Conservation (phyloP, 1,284 basidiomycete genomes). For the Tylopilus microsporus region DNA sequence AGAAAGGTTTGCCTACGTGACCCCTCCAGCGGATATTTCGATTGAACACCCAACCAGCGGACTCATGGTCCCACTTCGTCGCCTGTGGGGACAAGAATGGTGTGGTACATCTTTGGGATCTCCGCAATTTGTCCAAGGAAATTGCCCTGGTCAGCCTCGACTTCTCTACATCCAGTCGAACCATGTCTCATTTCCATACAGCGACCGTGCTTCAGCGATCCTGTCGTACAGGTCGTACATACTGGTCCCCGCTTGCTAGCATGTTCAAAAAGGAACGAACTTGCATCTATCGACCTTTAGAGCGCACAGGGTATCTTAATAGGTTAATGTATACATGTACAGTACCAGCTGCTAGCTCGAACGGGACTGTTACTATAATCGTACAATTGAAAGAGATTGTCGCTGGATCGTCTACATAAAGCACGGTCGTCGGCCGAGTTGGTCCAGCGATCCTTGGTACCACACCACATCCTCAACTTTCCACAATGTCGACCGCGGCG, state of each 20-base stretch:
- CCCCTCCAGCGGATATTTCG: not conserved
- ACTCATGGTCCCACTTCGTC: conserved; percentile 33
- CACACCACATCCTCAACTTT: not conserved
- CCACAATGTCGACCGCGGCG: conserved; percentile 34
- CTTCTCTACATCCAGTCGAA: not conserved
- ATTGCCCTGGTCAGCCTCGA: conserved; percentile 28
- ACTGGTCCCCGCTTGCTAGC: conserved; percentile 32
- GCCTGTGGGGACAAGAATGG: conserved; percentile 44
- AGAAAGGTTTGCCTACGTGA: conserved; percentile 35
- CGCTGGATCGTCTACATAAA: not conserved
- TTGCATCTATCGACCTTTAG: conserved; percentile 17
- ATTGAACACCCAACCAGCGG: conserved; percentile 23
- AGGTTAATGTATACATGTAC: not conserved
- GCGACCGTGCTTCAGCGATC: conserved; percentile 36
- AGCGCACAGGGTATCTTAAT: not conserved
- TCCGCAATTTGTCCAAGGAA: conserved; percentile 36
- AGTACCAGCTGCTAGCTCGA: too few species aligned
- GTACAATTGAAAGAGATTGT: not conserved
- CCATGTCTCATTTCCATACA: conserved; percentile 9
- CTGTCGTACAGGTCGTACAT: conserved; percentile 37
- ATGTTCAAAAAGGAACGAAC: conserved; percentile 35
- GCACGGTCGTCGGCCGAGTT: not conserved
- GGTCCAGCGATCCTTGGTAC: conserved; percentile 3
- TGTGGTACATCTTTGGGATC: conserved; percentile 45
- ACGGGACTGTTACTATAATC: not conserved